Conservation (phyloP, 441 rosid genomes). For the Aleurites moluccanus region DNA sequence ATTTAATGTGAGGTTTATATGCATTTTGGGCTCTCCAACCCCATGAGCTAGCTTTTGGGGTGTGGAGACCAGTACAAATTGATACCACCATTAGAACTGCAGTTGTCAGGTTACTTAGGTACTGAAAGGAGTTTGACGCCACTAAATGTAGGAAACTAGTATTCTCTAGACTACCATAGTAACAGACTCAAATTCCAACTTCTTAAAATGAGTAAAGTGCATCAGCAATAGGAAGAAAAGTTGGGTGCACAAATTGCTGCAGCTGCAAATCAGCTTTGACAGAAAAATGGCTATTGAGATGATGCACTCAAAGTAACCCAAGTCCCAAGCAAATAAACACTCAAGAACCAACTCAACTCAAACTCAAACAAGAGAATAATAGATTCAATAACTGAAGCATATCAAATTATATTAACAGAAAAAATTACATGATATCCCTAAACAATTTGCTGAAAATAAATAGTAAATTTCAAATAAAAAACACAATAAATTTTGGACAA, state of each 20-base stretch:
- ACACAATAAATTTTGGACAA: constrained; percentile 11
- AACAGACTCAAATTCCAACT: background rate
- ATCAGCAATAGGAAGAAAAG: background rate
- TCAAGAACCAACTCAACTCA: background rate
- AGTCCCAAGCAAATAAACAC: background rate
- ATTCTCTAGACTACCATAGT: background rate
- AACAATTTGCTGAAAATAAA: background rate
- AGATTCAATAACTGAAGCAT: background rate
- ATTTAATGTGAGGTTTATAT: too few species aligned
- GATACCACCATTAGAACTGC: background rate
- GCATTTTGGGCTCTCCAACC: too few species aligned
- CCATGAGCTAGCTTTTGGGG: too few species aligned
- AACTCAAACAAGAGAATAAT: background rate
- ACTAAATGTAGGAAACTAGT: background rate
- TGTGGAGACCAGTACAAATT: background rate
- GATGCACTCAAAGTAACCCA: background rate
- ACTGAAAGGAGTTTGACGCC: background rate
- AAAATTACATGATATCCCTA: background rate
- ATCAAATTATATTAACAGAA: background rate
- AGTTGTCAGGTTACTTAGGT: background rate
- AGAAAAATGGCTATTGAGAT: background rate
- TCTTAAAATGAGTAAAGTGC: background rate
- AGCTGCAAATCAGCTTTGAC: constrained; percentile 7
- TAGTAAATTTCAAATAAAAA: background rate
- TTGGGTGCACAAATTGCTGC: background rate